phyloP scores from a whole-genome alignment of 2,329 filamentous ascomycete species.

The Volutella citrinella region DNA sequence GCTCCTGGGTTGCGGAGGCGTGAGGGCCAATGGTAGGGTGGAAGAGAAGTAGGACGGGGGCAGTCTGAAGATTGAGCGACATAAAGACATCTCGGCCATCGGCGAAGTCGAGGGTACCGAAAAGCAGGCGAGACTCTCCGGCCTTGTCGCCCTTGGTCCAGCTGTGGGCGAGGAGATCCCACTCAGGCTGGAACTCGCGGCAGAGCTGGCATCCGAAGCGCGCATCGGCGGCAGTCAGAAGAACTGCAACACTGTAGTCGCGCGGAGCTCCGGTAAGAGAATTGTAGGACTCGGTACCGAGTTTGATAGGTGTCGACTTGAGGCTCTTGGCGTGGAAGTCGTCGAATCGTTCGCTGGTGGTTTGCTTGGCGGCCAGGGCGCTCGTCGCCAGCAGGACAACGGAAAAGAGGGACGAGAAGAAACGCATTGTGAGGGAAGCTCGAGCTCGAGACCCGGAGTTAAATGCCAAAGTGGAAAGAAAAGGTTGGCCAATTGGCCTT shows the following conservation, averaged over 20 bases:
- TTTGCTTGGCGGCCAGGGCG: slow-evolving; percentile 62
- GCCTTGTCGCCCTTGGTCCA: slow-evolving; percentile 84
- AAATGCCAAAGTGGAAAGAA: slow-evolving; percentile 4
- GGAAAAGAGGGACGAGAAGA: slow-evolving; percentile 61
- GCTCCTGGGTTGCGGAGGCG: slow-evolving; percentile 66
- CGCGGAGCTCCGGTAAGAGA: slow-evolving; percentile 73
- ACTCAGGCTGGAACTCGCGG: slow-evolving; percentile 89
- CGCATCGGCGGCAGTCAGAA: slow-evolving; percentile 82
- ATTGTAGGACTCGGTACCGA: slow-evolving; percentile 73
- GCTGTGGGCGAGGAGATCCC: slow-evolving; percentile 79
- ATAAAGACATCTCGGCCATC: slow-evolving; percentile 84
- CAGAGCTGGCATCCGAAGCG: slow-evolving; percentile 85
- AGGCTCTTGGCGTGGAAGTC: slow-evolving; percentile 68
- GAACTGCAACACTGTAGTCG: slow-evolving; percentile 78
- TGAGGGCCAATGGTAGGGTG: slow-evolving; percentile 79
- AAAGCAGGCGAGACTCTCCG: slow-evolving; percentile 69
- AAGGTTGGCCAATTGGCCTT: slow-evolving; percentile 23
- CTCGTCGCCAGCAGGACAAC: slow-evolving; percentile 60
- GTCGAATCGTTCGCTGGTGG: slow-evolving; percentile 63
- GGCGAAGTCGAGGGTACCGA: slow-evolving; percentile 82
- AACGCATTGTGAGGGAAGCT: slow-evolving; percentile 58
- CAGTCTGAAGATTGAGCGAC: slow-evolving; percentile 89
- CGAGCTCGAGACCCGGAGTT: too few species aligned
- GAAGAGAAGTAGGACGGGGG: slow-evolving; percentile 85
- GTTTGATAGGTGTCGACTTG: slow-evolving; percentile 66